Conservation (phyloP, 495 filamentous ascomycete species). For the Xylaria sp. region DNA sequence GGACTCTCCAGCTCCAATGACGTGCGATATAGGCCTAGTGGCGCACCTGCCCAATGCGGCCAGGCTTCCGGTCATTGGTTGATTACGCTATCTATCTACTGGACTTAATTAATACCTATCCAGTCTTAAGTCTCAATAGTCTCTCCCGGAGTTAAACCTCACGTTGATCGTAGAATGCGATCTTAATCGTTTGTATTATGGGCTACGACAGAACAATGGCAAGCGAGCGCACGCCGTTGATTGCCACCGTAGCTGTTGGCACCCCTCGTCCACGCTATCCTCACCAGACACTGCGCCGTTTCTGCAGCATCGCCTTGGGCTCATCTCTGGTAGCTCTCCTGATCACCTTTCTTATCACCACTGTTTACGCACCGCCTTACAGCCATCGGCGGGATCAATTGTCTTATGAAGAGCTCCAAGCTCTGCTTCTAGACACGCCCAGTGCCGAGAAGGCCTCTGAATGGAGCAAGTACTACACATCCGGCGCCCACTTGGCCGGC, state of each 20-base stretch:
- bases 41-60: conserved; percentile 1
- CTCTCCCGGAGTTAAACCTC: neutral
- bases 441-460: conserved; percentile 70
- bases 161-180: conserved; percentile 1
- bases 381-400: conserved; percentile 48
- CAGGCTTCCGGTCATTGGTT: neutral
- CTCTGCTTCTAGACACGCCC: conserved; percentile 75
- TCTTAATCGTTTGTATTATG: conserved; percentile 1
- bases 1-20: conserved; percentile 10
- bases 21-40: neutral
- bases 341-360: conserved; percentile 66
- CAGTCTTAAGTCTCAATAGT: neutral
- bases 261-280: conserved; percentile 67
- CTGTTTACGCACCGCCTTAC: conserved; percentile 53
- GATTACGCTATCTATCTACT: neutral
- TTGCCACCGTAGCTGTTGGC: conserved; percentile 61
- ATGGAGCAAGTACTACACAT: conserved; percentile 92
- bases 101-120: neutral
- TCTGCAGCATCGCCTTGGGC: conserved; percentile 71
- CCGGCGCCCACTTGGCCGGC: conserved; percentile 86
- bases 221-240: conserved; percentile 67
- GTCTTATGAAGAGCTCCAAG: conserved; percentile 70
- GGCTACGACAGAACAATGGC: conserved; percentile 49
- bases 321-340: conserved; percentile 63
- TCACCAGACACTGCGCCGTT: conserved; percentile 71